Evolutionary conservation across 768 basidiomycete species (phyloP).

Genomic region (Tephrocybe sp.): DNA sequence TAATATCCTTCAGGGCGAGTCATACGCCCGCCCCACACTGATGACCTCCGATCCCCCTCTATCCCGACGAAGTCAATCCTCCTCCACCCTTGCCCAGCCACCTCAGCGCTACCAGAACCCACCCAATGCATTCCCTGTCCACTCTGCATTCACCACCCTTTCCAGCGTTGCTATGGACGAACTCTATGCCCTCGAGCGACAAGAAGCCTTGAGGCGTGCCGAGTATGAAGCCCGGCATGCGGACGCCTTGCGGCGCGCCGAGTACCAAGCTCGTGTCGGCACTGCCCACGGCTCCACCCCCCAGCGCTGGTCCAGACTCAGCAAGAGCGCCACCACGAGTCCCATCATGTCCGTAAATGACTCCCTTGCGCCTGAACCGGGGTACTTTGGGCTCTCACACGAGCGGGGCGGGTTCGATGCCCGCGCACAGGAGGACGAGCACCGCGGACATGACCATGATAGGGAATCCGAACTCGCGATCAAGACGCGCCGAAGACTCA

Average conservation of each 20-base stretch:
- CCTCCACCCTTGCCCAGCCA: conserved; percentile 22
- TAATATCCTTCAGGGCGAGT: conserved; percentile 41
- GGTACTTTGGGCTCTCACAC: conserved; percentile 39
- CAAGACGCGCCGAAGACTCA: conserved; percentile 43
- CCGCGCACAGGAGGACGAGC: conserved; percentile 23
- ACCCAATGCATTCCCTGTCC: conserved; percentile 24
- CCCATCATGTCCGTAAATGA: conserved; percentile 47
- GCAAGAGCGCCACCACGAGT: conserved; percentile 70
- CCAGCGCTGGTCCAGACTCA: conserved; percentile 29
- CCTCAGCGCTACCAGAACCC: conserved; percentile 22
- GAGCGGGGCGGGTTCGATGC: conserved; percentile 29
- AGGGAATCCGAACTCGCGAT: conserved; percentile 19
- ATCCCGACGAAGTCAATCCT: conserved; percentile 31
- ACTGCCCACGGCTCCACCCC: conserved; percentile 20
- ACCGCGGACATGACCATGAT: conserved; percentile 20
- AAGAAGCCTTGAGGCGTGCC: conserved; percentile 82
- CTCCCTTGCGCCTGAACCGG: conserved; percentile 35
- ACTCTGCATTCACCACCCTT: conserved; percentile 62
- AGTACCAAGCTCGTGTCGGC: conserved; percentile 62
- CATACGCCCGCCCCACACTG: conserved; percentile 59
- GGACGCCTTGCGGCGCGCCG: conserved; percentile 66
- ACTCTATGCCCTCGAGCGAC: conserved; percentile 83
- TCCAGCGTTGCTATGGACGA: conserved; percentile 86
- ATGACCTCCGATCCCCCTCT: conserved; percentile 45
- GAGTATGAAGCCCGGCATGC: conserved; percentile 82